Percentiles rank a stretch among this genome's conserved stretches.
These are phyloP conservation scores for Fereydounia khargensis DNA, from an alignment of 1,284 basidiomycete genomes.

Conservation along the genomic window DNA sequence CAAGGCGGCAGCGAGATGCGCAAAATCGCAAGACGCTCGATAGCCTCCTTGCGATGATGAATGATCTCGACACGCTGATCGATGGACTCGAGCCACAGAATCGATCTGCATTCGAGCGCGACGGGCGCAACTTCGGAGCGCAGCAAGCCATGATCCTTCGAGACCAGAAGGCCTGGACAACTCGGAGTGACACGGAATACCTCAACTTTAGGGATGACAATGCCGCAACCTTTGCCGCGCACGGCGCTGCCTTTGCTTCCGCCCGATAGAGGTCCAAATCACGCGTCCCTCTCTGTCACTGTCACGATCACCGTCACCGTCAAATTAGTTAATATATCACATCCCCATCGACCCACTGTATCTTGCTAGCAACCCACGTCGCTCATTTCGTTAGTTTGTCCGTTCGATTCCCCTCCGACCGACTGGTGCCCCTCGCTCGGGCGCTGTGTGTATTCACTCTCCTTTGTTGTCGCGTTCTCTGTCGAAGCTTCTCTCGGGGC, in stretches of 20 bases:
- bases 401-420: no score
- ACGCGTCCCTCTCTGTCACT: no score
- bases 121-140: slow-evolving; percentile 46
- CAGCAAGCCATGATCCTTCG: slow-evolving; percentile 52
- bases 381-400: no score
- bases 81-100: slow-evolving; percentile 41
- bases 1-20: slow-evolving; percentile 31
- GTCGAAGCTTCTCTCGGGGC: no score
- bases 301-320: no score
- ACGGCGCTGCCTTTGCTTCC: slow-evolving; percentile 27
- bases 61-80: slow-evolving; percentile 42
- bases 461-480: no score
- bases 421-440: no score
- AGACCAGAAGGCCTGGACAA: slow-evolving; percentile 51
- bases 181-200: slow-evolving; percentile 39
- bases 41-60: slow-evolving; percentile 47
- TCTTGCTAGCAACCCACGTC: no score
- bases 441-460: no score
- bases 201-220: slow-evolving; percentile 45
- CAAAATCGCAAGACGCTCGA: slow-evolving; percentile 34
- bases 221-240: slow-evolving; percentile 37
- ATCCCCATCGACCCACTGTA: no score
- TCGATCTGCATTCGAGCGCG: slow-evolving; percentile 39
- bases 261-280: slow-evolving; percentile 14
- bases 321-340: no score